Percentiles rank a stretch among this genome's conserved stretches.
These are phyloP conservation scores for Piromyces sp. DNA, from an alignment of 192 early-diverging fungal genomes.

Conservation along the genomic window DNA sequence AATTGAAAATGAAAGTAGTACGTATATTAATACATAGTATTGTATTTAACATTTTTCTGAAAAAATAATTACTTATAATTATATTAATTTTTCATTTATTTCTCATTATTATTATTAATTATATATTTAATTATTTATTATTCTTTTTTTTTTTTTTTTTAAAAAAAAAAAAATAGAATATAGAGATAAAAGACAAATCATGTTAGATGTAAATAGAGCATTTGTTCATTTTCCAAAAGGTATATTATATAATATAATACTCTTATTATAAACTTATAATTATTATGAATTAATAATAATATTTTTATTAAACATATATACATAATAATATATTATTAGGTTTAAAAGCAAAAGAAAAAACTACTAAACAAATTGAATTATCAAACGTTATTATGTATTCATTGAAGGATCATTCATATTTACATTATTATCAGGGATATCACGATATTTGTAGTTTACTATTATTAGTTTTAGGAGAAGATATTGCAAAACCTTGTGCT, in stretches of 20 bases:
- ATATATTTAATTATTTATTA: too few species aligned
- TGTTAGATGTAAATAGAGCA: not conserved
- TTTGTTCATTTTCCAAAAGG: not conserved
- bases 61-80: too few species aligned
- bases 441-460: not conserved
- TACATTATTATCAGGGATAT: not conserved
- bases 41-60: too few species aligned
- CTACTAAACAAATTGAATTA: not conserved
- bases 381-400: not conserved
- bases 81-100: too few species aligned
- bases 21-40: not conserved
- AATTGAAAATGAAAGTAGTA: not conserved
- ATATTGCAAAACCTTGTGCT: not conserved
- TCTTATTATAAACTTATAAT: not conserved
- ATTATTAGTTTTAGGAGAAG: not conserved
- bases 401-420: not conserved
- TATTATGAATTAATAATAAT: too few species aligned
- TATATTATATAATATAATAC: not conserved
- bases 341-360: not conserved
- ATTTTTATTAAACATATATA: too few species aligned
- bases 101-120: too few species aligned
- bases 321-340: too few species aligned
- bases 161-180: too few species aligned
- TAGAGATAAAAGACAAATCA: not conserved
- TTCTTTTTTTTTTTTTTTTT: too few species aligned